Base-by-base conservation (phyloP, 495 filamentous ascomycete species). In the Trichocladium uniseriatum region DNA sequence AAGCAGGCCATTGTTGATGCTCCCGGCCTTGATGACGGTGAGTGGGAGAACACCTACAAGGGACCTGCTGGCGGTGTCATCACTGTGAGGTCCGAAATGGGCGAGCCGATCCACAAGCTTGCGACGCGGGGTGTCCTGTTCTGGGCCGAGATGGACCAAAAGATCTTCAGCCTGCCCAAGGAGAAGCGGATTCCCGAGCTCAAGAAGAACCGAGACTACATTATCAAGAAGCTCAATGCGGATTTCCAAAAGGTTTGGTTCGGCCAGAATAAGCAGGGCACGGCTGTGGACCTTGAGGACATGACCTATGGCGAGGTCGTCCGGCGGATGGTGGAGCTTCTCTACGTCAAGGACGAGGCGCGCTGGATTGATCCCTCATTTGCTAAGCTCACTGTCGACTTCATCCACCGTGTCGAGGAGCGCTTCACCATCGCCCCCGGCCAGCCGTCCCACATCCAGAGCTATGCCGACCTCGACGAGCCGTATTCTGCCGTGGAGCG, bases 211-310 rank as follows among this genome's bases (percentile, higher is more conserved):
- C 81, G 88, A 20, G 85, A 91, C 35, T 86, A 96, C 64, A 96
- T 98, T 67, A 98, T 97, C 71, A 83, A 86, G 73, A 95, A 94
- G 68, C 82, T 98, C 52, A 97, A 98, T 56, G 88, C 89, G 58
- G 91, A 98, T 68, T 98, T 94, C 72, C 89, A 95, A 56, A 98
- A 98, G 71, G 88, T 94, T 2, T 98, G 92, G 92, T 98, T 98
- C 63, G 92, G 91, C 41, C 80, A 86, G 53, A 95, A 96, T 67
- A 76, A 83, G 56, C 76, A 76, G 27, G 84, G 86, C 44, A 72
- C 94, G 67, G 83, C 85, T 6, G 88, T 95, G 15, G 92, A 97
- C 55, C 81, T 98, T 1, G 90, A 96, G 65, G 92, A 98, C 58
- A 96, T 98, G 92, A 97, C 91, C 5, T 98, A 98, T 49, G 77